Percentiles rank a stretch among this genome's conserved stretches.
phyloP scores from a whole-genome alignment of 2,329 filamentous ascomycete genomes.

The Alternaria sp. region DNA sequence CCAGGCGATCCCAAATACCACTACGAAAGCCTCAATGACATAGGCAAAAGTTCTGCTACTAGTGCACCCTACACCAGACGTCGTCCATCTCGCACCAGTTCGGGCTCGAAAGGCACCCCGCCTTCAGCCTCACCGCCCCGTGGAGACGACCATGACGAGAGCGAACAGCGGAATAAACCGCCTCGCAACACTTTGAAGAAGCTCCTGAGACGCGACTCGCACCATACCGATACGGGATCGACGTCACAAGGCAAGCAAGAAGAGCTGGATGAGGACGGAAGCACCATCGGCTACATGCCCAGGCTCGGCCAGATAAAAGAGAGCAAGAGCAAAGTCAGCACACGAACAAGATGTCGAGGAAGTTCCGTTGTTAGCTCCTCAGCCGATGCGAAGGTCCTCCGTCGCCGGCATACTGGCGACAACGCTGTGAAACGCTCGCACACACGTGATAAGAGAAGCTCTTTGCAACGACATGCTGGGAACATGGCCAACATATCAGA shows the following conservation, averaged over 20 bases:
- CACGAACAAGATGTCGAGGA: conserved; percentile 27
- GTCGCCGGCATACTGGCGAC: conserved; percentile 33
- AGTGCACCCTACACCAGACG: conserved; percentile 30
- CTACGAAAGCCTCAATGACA: conserved; percentile 24
- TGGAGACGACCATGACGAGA: conserved; percentile 35
- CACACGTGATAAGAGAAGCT: conserved; percentile 44
- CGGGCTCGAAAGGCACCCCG: conserved; percentile 30
- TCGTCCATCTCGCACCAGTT: conserved; percentile 37
- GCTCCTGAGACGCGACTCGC: conserved; percentile 28
- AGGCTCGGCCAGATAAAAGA: conserved; percentile 54
- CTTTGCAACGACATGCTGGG: conserved; percentile 44
- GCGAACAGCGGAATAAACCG: conserved; percentile 31
- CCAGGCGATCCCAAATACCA: conserved; percentile 25
- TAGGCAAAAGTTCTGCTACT: conserved; percentile 15
- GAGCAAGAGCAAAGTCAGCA: conserved; percentile 47
- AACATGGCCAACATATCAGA: conserved; percentile 47
- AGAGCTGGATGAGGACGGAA: conserved; percentile 28
- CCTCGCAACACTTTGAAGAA: conserved; percentile 34
- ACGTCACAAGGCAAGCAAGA: conserved; percentile 24
- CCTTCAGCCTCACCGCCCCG: conserved; percentile 29
- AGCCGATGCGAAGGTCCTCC: conserved; percentile 24
- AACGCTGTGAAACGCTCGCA: conserved; percentile 37
- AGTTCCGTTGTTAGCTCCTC: conserved; percentile 34
- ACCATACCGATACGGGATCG: conserved; percentile 22
- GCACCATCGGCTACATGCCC: conserved; percentile 47